Evolutionary conservation across 73 alveolate species (phyloP), one percentile per base, ranked within the genome.

Genomic region (Paramecium caudatum): DNA sequence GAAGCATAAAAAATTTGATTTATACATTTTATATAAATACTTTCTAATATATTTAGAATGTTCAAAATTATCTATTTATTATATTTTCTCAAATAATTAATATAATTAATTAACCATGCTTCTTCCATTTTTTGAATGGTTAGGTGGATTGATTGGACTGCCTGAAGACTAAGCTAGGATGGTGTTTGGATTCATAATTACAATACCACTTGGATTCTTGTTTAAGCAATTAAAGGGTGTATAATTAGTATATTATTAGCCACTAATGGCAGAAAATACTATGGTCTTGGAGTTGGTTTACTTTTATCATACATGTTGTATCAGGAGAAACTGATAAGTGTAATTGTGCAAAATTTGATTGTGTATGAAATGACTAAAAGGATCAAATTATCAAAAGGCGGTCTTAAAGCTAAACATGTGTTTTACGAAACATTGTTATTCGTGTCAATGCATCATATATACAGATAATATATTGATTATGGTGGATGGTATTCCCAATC

Each of bases 381-480:
- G n/a, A 65, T 65, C 5, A 33, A 46, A 30, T 65, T 65, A 45
- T 25, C 25, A 32, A 41, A 41, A 74, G 85, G 69, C 9, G 55
- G 55, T 3, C 33, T 49, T n/a, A 49, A 80, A 4, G 68, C 82
- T 9, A 62, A 46, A 78, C 47, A 33, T 25, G 93, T 86, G 37
- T 86, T 86, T 23, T 27, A 33, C 19, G 82, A 62, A 39, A 43
- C 81, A 3, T 61, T 86, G 8, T 7, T 49, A 25, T 86, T 16
- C 46, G 74, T 86, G n/a, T 43, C 90, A 37, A 48, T 16, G 0
- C 93, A 86, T 63, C 93, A 86, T 12, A 86, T 86, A 5, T 86
- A 86, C 33, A 70, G 93, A 62, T 32, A 86, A 86, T 49, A 49
- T 39, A 86, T 82, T 0, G 93, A 86, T 61, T 86, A 86, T 63